phyloP scores from a whole-genome alignment of 75 land plant species.

The Cunninghamia lanceolata region DNA sequence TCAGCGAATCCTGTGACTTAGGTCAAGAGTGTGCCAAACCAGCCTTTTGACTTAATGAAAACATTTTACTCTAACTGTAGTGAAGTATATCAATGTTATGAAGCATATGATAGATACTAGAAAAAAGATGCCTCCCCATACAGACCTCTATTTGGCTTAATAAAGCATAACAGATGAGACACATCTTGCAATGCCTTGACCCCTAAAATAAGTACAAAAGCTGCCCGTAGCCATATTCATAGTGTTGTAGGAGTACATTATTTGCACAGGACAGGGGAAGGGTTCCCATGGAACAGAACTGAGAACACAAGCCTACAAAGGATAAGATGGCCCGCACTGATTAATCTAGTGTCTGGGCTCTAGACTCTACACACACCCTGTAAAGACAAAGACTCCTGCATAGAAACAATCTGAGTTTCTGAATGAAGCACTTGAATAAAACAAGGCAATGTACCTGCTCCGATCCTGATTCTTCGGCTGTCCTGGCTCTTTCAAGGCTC shows the following conservation, averaged over 20 bases:
- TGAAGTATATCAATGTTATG: background rate
- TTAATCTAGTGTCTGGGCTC: background rate
- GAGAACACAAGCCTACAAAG: background rate
- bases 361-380: background rate
- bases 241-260: background rate
- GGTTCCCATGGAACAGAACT: background rate
- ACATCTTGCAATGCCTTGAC: background rate
- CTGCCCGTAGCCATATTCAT: background rate
- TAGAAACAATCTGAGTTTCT: background rate
- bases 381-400: background rate
- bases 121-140: background rate
- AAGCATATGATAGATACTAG: background rate
- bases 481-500: constrained; percentile 79
- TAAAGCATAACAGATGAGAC: background rate
- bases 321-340: background rate
- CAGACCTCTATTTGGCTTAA: background rate
- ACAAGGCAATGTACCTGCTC: constrained; percentile 21
- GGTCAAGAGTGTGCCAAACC: background rate
- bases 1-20: too few species aligned
- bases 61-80: background rate
- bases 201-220: too few species aligned
- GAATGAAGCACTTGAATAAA: background rate
- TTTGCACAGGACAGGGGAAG: background rate
- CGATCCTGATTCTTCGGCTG: constrained; percentile 43
- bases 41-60: background rate